A percentile compares a stretch with the other conserved stretches of the same genome.
phyloP scores from a whole-genome alignment of 352 stramenopile genomes.

The Phytopythium ostracodes region DNA sequence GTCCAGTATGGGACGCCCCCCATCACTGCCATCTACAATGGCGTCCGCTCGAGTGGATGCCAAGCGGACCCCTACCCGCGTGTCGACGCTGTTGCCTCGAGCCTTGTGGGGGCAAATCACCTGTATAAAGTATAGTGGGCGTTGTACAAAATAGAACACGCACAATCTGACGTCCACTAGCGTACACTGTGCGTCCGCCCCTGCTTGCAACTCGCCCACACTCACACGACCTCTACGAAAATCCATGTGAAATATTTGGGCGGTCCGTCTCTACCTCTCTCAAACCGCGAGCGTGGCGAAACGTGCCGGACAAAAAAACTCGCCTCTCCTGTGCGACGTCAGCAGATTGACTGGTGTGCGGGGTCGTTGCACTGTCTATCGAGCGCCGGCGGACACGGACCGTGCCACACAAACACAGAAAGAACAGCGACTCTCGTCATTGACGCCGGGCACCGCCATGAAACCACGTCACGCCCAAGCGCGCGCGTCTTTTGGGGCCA shows the following conservation, averaged over 20 bases:
- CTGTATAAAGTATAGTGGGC: background rate
- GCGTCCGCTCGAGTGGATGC: background rate
- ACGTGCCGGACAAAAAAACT: background rate
- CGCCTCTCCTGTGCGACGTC: background rate
- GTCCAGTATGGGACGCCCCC: background rate
- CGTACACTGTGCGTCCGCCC: background rate
- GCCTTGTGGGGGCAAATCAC: background rate
- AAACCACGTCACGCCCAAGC: background rate
- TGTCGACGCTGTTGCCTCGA: background rate
- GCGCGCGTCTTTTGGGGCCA: too few relatives aligned
- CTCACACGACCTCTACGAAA: conserved; percentile 1
- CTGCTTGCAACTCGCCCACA: too few relatives aligned
- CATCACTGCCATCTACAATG: background rate
- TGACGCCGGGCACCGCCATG: too few relatives aligned
- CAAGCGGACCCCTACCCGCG: background rate
- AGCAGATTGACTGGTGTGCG: background rate
- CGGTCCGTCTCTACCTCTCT: background rate
- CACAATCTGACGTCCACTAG: background rate
- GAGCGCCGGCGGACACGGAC: too few relatives aligned
- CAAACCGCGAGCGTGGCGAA: background rate
- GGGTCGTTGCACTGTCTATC: background rate
- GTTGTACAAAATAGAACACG: background rate
- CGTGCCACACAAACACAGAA: too few relatives aligned
- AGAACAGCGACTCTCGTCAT: too few relatives aligned
- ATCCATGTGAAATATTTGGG: conserved; percentile 5